Conservation (phyloP, 2,329 filamentous ascomycete species). For the Penicillium griseofulvum region DNA sequence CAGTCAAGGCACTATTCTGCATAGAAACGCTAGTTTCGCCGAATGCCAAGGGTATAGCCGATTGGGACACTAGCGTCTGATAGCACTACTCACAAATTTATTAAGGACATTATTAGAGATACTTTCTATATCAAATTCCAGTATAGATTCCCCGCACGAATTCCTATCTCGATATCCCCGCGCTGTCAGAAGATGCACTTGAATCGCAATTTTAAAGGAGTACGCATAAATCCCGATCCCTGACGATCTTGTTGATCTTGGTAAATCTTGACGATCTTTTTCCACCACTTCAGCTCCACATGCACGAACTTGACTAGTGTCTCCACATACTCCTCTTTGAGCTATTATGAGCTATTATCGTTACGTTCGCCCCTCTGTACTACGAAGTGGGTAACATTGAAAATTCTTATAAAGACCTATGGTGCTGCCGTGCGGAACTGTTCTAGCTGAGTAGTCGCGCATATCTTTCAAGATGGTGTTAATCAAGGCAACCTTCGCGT, state of each 20-base stretch:
- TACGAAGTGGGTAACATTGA: not conserved
- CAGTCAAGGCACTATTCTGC: not conserved
- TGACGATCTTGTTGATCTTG: not conserved
- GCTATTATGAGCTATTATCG: not conserved
- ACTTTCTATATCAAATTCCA: not conserved
- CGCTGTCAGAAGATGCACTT: not conserved
- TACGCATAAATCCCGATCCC: not conserved
- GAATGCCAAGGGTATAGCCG: not conserved
- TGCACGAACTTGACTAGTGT: not conserved
- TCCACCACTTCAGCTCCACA: not conserved
- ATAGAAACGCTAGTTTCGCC: not conserved
- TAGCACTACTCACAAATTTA: not conserved
- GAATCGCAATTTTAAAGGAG: not conserved
- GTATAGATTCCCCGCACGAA: not conserved
- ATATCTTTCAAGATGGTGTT: slow-evolving; percentile 1
- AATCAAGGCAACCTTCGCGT: slow-evolving; percentile 7
- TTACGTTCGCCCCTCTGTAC: not conserved
- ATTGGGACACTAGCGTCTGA: not conserved
- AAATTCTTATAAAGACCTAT: not conserved
- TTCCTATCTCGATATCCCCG: not conserved
- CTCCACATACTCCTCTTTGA: not conserved
- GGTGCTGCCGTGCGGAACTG: too few species aligned
- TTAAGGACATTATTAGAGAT: not conserved
- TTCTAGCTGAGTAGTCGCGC: not conserved
- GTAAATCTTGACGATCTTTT: not conserved